A percentile compares a stretch with the other conserved stretches of the same genome.
phyloP scores from a whole-genome alignment of 2,329 filamentous ascomycete species.

The Graphiopsis chlorocephala region DNA sequence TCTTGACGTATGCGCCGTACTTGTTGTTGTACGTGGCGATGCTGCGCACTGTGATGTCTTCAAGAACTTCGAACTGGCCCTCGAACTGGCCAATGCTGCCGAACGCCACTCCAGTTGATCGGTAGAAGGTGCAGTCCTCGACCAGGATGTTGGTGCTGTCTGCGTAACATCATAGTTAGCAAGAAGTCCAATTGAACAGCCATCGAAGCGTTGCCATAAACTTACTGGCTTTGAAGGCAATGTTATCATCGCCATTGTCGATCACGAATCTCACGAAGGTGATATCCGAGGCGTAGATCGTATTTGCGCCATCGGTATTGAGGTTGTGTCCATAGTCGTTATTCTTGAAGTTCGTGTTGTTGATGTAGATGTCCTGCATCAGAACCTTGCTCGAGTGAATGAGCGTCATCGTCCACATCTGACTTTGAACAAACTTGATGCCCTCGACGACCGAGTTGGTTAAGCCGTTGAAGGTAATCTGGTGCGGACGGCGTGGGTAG shows the following conservation, averaged over 20 bases:
- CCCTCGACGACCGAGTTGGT: slow-evolving; percentile 50
- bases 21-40: slow-evolving; percentile 29
- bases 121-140: slow-evolving; percentile 49
- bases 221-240: slow-evolving; percentile 51
- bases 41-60: slow-evolving; percentile 50
- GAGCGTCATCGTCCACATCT: slow-evolving; percentile 59
- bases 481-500: slow-evolving; percentile 48
- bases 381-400: slow-evolving; percentile 48
- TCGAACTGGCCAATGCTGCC: slow-evolving; percentile 58
- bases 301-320: slow-evolving; percentile 54
- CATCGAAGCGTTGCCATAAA: not conserved
- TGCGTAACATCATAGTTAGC: not conserved
- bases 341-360: slow-evolving; percentile 43
- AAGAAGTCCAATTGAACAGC: not conserved
- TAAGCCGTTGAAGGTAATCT: slow-evolving; percentile 51
- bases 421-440: slow-evolving; percentile 54
- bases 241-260: slow-evolving; percentile 53
- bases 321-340: slow-evolving; percentile 23
- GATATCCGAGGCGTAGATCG: slow-evolving; percentile 53
- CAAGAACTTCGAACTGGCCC: slow-evolving; percentile 48
- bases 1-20: slow-evolving; percentile 45
- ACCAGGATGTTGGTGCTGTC: slow-evolving; percentile 55
- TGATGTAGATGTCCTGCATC: slow-evolving; percentile 53
- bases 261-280: slow-evolving; percentile 51
- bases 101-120: slow-evolving; percentile 54